These are phyloP conservation scores for Scleromitrula shiraiana DNA, from an alignment of 2,329 filamentous ascomycete species.

Conservation along the genomic window DNA sequence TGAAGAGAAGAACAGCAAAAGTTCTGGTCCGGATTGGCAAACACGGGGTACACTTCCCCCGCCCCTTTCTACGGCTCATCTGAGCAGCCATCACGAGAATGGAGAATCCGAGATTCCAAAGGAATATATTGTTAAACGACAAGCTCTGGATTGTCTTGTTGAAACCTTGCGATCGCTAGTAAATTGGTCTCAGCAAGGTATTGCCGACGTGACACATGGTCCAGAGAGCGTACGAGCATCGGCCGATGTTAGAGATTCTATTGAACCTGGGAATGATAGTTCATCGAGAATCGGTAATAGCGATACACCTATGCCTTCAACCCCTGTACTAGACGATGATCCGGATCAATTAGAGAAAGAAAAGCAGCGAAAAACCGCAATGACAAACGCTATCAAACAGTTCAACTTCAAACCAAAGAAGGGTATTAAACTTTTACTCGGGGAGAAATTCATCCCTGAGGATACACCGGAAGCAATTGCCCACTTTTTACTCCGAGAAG, in stretches of 20 bases:
- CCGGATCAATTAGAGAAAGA: conserved; percentile 90
- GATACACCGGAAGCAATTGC: conserved; percentile 77
- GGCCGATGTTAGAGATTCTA: conserved; percentile 57
- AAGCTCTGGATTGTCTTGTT: conserved; percentile 80
- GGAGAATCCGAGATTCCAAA: conserved; percentile 66
- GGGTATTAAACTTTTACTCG: conserved; percentile 75
- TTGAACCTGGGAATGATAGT: conserved; percentile 62
- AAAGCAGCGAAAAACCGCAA: conserved; percentile 86
- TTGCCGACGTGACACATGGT: conserved; percentile 51
- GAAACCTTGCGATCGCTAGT: conserved; percentile 84
- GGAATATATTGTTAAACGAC: conserved; percentile 86
- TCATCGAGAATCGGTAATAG: conserved; percentile 50
- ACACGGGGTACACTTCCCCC: conserved; percentile 78
- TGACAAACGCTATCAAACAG: conserved; percentile 78
- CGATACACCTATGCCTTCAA: conserved; percentile 53
- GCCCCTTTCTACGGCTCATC: conserved; percentile 53
- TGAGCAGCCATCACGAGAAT: conserved; percentile 41
- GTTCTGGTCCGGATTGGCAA: conserved; percentile 70
- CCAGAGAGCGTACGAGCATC: conserved; percentile 45
- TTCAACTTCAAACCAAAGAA: conserved; percentile 99
- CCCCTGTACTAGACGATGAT: conserved; percentile 74
- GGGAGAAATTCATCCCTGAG: conserved; percentile 80
- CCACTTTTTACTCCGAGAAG: conserved; percentile 70
- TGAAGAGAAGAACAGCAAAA: conserved; percentile 61
- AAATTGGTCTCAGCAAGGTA: conserved; percentile 70